Evolutionary conservation across 441 rosid species (phyloP).

Genomic region (Gossypium aridum): DNA sequence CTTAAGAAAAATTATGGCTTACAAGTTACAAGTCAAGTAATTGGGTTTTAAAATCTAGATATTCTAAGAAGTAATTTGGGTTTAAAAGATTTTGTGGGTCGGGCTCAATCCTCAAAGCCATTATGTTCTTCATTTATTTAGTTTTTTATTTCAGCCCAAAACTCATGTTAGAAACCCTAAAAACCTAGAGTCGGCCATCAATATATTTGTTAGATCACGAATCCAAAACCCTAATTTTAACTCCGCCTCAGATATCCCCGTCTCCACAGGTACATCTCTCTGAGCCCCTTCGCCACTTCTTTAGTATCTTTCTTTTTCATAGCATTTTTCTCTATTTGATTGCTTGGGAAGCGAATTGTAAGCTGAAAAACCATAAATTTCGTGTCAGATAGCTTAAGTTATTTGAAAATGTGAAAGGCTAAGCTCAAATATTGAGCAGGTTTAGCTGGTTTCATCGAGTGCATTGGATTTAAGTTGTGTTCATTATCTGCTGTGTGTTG

Average conservation of each 20-base stretch:
- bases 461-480: neutral
- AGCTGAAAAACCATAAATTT: neutral
- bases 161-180: neutral
- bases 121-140: neutral
- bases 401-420: neutral
- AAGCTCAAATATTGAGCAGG: neutral
- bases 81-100: neutral
- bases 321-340: neutral
- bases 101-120: neutral
- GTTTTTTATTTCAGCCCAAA: neutral
- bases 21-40: too few species aligned
- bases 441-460: neutral
- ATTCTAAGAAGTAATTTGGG: neutral
- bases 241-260: slow-evolving; percentile 7
- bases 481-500: neutral
- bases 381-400: neutral
- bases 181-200: neutral
- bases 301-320: neutral
- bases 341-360: neutral
- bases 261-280: neutral
- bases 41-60: too few species aligned
- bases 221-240: slow-evolving; percentile 22
- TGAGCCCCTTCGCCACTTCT: neutral
- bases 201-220: neutral
- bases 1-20: too few species aligned